These are phyloP conservation scores for Bruguiera gymnorhiza DNA, from an alignment of 345 rosid genomes.

Conservation along the genomic window DNA sequence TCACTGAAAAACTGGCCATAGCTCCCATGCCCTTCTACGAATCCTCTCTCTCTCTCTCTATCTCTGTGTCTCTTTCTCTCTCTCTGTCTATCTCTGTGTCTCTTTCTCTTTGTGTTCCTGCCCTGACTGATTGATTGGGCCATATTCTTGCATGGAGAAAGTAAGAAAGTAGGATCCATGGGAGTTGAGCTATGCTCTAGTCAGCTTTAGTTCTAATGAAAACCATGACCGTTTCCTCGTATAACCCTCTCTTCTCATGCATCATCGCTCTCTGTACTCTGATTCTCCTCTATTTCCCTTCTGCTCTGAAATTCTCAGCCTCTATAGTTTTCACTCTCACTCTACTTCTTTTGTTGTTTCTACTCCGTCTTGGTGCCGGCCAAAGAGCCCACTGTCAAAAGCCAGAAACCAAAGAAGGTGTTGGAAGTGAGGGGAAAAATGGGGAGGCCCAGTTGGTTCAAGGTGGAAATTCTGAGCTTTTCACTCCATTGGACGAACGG, in stretches of 20 bases:
- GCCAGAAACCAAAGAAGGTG: background rate
- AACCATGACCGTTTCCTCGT: conserved; percentile 15
- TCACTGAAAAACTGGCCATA: too few relatives aligned
- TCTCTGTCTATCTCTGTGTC: too few relatives aligned
- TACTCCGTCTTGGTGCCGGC: conserved; percentile 49
- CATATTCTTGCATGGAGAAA: too few relatives aligned
- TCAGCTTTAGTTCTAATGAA: background rate
- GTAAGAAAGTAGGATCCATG: conserved; percentile 4
- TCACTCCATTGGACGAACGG: conserved; percentile 7
- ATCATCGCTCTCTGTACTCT: conserved; percentile 46
- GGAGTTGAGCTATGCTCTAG: conserved; percentile 9
- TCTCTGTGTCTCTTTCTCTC: too few relatives aligned
- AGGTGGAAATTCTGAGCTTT: background rate
- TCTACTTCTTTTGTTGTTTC: conserved; percentile 37
- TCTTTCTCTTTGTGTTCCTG: too few relatives aligned
- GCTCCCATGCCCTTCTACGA: too few relatives aligned
- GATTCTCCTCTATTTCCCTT: conserved; percentile 55
- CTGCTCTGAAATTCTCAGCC: conserved; percentile 28
- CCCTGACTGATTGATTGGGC: too few relatives aligned
- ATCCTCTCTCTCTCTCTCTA: too few relatives aligned
- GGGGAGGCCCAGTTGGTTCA: background rate
- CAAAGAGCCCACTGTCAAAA: conserved; percentile 17
- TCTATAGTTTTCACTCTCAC: conserved; percentile 56
- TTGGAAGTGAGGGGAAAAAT: background rate
- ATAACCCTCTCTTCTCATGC: conserved; percentile 56